phyloP scores from a whole-genome alignment of 2,329 filamentous ascomycete genomes.

The Fusarium mexicanum region DNA sequence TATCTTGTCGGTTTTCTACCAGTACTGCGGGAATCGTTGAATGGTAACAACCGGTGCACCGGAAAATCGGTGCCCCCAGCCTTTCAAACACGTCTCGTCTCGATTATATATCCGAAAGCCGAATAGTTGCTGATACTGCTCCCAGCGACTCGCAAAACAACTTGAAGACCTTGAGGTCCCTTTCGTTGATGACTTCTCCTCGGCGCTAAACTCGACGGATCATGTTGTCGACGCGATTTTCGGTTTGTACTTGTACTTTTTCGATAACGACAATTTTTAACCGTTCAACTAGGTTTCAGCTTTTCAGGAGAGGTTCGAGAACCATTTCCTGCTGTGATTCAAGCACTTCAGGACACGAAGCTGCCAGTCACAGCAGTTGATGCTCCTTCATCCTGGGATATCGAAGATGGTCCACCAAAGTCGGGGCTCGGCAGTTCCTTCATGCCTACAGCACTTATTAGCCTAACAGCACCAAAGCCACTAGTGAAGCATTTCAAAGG shows the following conservation, averaged over 20 bases:
- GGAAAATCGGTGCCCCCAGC: constrained; percentile 2
- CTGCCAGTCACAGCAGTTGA: constrained; percentile 89
- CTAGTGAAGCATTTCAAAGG: constrained; percentile 85
- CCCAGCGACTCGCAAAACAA: constrained; percentile 82
- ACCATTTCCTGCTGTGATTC: constrained; percentile 86
- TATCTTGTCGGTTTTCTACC: constrained; percentile 29
- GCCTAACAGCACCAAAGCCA: constrained; percentile 93
- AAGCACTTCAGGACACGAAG: constrained; percentile 75
- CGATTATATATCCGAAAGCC: constrained; percentile 4
- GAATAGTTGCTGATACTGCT: constrained; percentile 45
- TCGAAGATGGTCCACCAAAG: constrained; percentile 82
- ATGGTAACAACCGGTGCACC: constrained; percentile 10
- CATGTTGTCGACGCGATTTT: constrained; percentile 95
- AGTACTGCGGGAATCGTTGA: constrained; percentile 22
- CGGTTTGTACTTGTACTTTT: constrained; percentile 60
- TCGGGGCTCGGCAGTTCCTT: constrained; percentile 82
- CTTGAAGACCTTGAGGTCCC: constrained; percentile 83
- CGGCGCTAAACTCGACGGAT: constrained; percentile 73
- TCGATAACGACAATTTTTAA: constrained; percentile 18
- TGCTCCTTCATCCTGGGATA: constrained; percentile 94
- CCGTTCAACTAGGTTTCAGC: constrained; percentile 74
- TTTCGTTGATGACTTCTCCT: constrained; percentile 82
- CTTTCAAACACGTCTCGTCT: constrained; percentile 3
- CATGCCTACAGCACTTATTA: constrained; percentile 82
- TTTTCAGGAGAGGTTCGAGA: constrained; percentile 94